A percentile compares a stretch with the other conserved stretches of the same genome.
Conservation (phyloP, 345 rosid species). For the Salix dunnii region DNA sequence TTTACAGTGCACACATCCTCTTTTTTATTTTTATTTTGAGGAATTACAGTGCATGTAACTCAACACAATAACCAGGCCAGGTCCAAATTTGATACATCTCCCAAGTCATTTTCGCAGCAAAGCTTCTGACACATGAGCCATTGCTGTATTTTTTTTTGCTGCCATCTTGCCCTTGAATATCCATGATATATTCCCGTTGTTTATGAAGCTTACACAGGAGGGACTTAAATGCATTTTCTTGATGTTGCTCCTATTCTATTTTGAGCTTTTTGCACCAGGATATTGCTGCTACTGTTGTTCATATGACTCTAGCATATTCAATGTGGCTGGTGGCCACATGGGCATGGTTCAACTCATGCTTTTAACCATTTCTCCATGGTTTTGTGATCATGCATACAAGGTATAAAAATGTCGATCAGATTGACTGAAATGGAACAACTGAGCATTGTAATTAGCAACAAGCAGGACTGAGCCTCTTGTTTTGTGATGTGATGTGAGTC, state of each 20-base stretch:
- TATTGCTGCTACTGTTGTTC: not conserved
- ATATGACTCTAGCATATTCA: not conserved
- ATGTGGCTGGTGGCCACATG: not conserved
- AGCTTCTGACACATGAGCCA: not conserved
- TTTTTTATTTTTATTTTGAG: too few species aligned
- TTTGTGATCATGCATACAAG: not conserved
- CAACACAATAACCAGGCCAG: not conserved
- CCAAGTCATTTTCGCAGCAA: not conserved
- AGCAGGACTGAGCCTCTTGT: not conserved
- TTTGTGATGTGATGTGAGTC: not conserved
- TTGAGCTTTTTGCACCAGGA: not conserved
- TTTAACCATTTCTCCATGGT: not conserved
- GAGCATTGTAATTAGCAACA: not conserved
- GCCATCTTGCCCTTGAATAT: not conserved
- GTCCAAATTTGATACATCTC: not conserved
- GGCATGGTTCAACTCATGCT: not conserved
- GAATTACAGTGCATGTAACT: not conserved
- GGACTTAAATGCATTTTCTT: not conserved
- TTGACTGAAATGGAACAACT: not conserved
- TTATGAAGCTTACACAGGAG: not conserved
- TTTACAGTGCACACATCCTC: constrained; percentile 3
- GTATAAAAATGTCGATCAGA: not conserved
- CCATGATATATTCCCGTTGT: not conserved
- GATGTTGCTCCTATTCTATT: not conserved
- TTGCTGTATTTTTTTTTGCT: not conserved